phyloP scores from a whole-genome alignment of 306 rosid species.

The Malus sieversii region DNA sequence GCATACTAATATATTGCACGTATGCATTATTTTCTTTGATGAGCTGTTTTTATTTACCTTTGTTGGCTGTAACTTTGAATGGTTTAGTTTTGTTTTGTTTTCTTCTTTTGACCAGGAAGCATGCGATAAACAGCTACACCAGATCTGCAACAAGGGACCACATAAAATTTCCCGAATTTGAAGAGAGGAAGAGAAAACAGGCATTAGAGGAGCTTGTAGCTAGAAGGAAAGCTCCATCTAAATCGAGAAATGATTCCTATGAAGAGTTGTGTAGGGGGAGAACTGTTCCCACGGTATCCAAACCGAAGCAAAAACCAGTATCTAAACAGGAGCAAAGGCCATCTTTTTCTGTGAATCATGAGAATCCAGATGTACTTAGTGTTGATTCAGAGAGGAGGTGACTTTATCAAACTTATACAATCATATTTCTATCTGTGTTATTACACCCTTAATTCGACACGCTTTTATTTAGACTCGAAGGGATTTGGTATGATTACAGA shows the following conservation, averaged over 20 bases:
- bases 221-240: constrained; percentile 31
- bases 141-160: constrained; percentile 53
- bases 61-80: constrained; percentile 8
- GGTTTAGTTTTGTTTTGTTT: not conserved
- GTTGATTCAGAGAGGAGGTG: not conserved
- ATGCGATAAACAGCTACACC: constrained; percentile 50
- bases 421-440: not conserved
- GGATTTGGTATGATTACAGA: not conserved
- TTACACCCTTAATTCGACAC: not conserved
- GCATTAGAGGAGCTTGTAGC: constrained; percentile 11
- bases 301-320: constrained; percentile 19
- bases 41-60: constrained; percentile 9
- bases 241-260: constrained; percentile 15
- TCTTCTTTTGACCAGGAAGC: constrained; percentile 45
- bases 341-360: constrained; percentile 4
- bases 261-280: constrained; percentile 23
- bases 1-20: constrained; percentile 81
- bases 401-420: not conserved
- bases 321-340: constrained; percentile 23
- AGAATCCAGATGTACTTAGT: not conserved
- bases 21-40: constrained; percentile 34
- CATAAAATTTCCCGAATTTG: constrained; percentile 44
- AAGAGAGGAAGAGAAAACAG: constrained; percentile 23
- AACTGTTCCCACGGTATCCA: constrained; percentile 22
- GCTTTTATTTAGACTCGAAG: no score